These are phyloP conservation scores for Ogataea degrootiae DNA, from an alignment of 805 yeast genomes.

Conservation along the genomic window DNA sequence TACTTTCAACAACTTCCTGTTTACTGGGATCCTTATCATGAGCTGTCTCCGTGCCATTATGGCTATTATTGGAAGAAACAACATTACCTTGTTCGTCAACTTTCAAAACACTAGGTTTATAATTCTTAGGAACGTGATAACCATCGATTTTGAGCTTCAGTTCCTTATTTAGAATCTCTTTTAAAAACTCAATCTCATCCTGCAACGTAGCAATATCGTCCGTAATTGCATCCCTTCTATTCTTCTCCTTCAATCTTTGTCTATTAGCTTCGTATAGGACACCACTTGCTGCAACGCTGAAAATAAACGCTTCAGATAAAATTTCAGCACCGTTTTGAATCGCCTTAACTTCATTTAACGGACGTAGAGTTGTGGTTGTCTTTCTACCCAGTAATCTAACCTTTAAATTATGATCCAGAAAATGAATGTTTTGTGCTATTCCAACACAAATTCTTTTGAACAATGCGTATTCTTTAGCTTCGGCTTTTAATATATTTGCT, in stretches of 20 bases:
- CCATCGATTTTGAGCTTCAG: constrained; percentile 40
- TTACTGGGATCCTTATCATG: no score
- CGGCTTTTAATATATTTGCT: constrained; percentile 63
- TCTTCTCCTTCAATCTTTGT: constrained; percentile 57
- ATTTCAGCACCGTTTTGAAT: constrained; percentile 78
- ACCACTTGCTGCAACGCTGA: constrained; percentile 74
- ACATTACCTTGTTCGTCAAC: constrained; percentile 19
- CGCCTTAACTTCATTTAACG: constrained; percentile 77
- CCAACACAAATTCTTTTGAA: constrained; percentile 60
- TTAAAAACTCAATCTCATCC: constrained; percentile 59
- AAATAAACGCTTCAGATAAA: constrained; percentile 71
- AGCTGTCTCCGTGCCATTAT: no score
- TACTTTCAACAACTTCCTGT: no score
- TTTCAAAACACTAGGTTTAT: constrained; percentile 41
- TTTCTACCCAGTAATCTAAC: constrained; percentile 54
- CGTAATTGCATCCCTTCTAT: constrained; percentile 59
- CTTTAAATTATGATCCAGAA: constrained; percentile 57
- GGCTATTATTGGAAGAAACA: background rate
- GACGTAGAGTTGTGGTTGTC: constrained; percentile 51
- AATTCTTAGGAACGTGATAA: constrained; percentile 41
- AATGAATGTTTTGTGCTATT: constrained; percentile 70
- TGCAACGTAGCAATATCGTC: constrained; percentile 70
- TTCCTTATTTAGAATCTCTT: constrained; percentile 39
- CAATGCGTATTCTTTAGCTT: constrained; percentile 66
- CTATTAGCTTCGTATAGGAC: constrained; percentile 69